Evolutionary conservation across 2,329 filamentous ascomycete species (phyloP), one percentile per base, ranked within the genome.

Genomic region (Aciculosporium take): DNA sequence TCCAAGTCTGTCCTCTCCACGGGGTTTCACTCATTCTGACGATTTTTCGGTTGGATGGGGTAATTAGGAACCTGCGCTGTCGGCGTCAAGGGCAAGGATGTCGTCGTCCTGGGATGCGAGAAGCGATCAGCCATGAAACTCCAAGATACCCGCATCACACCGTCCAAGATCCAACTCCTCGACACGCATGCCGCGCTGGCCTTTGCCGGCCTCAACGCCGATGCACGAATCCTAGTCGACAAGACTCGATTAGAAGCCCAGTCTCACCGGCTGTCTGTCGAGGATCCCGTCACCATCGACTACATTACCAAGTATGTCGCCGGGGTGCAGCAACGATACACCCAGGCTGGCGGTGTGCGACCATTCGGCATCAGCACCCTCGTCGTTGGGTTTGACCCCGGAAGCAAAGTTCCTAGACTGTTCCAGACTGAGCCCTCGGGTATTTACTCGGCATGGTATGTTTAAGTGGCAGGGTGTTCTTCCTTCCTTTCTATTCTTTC

Each of bases 301-400:
- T 98, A 98, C 73, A 95, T 98, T 60, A 96, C 91, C 57, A 96
- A 98, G 71, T 94, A 96, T 58, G 83, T 98, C 49, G 91, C 91
- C 41, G 85, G 89, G 43, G 91, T 98, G 53, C 91, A 98, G 72
- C 91, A 98, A 72, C 79, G 87, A 64, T 98, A 98, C 73, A 98
- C 91, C 37, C 91, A 98, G 72, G 94, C 87, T 57, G 91, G 91
- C 69, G 91, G 91, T 74, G 91, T 98, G 40, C 74, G 91, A 56
- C 91, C 91, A n/a, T 98, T 98, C 58, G 91, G 91, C 48, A 95
- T 98, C 63, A 95, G 87, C 69, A 96, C 89, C 31, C 71, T 98
- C 60, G 87, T 98, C 53, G 89, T 98, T 48, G 91, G 91, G n/a
- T 98, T 98, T 59, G 91, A 98, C 68, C 84, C 87, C 53, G 85